phyloP scores from a whole-genome alignment of 2,329 filamentous ascomycete species.

The Fusarium sp. region DNA sequence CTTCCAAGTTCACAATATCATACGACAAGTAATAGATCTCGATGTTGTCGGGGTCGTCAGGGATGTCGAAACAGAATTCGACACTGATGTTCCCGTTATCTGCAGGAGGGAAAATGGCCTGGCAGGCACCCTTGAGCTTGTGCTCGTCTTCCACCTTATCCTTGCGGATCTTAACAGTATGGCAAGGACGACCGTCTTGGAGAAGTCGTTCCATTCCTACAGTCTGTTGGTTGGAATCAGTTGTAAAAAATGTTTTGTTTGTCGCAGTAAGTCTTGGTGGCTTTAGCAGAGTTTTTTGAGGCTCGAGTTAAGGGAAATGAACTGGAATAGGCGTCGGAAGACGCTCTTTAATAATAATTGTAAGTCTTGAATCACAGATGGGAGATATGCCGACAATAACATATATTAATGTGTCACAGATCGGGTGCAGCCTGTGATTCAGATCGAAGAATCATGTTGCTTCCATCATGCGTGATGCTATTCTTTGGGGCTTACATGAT shows the following conservation, averaged over 20 bases:
- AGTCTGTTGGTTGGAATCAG: neutral
- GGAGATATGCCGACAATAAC: neutral
- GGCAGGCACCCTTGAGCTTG: neutral
- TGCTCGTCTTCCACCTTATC: neutral
- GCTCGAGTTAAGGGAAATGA: neutral
- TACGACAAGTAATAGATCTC: neutral
- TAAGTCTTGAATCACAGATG: neutral
- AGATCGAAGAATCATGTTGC: neutral
- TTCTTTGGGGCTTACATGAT: neutral
- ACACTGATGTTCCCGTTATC: neutral
- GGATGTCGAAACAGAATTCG: neutral
- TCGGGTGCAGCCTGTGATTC: neutral
- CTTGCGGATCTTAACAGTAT: neutral
- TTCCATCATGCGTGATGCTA: neutral
- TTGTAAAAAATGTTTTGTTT: neutral
- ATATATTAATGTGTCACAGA: neutral
- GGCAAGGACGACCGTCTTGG: neutral
- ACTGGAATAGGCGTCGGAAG: neutral
- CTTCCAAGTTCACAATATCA: neutral
- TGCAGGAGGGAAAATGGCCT: neutral
- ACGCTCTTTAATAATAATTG: neutral
- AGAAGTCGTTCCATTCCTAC: neutral
- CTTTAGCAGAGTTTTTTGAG: neutral
- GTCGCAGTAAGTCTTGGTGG: neutral
- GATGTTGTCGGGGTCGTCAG: neutral